phyloP scores from a whole-genome alignment of 768 basidiomycete genomes.

The Butyriboletus loyo region DNA sequence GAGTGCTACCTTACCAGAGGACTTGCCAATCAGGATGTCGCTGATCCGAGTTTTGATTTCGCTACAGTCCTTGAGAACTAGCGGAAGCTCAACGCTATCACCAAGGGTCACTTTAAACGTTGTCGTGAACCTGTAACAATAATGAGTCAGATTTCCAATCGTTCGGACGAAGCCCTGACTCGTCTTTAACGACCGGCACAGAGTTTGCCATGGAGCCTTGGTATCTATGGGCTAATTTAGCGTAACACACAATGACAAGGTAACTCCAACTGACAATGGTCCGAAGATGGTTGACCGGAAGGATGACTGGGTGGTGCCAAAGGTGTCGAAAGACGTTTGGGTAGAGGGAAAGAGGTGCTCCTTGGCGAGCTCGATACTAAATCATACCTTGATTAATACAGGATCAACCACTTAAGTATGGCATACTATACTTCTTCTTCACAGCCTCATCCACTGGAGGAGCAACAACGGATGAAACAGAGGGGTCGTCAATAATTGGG shows the following conservation, averaged over 20 bases:
- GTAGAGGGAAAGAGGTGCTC: constrained; percentile 47
- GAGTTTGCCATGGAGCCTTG: constrained; percentile 17
- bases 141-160: constrained; percentile 3
- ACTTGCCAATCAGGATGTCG: constrained; percentile 37
- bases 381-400: constrained; percentile 4
- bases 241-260: background rate
- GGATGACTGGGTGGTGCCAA: constrained; percentile 32
- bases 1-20: constrained; percentile 48
- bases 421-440: constrained; percentile 23
- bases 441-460: constrained; percentile 18
- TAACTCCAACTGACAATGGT: constrained; percentile 47
- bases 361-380: constrained; percentile 42
- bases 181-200: constrained; percentile 4
- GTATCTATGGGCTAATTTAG: constrained; percentile 20
- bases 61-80: constrained; percentile 42
- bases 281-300: constrained; percentile 64
- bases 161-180: constrained; percentile 15
- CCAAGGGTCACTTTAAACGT: constrained; percentile 50
- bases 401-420: background rate
- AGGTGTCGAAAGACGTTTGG: constrained; percentile 18
- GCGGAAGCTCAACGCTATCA: constrained; percentile 47
- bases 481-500: background rate
- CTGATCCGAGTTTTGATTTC: constrained; percentile 34
- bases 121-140: constrained; percentile 20
- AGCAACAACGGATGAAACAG: constrained; percentile 5